Percentiles rank a stretch among this genome's conserved stretches.
Conservation (phyloP, 768 basidiomycete genomes). For the Russula lepida region DNA sequence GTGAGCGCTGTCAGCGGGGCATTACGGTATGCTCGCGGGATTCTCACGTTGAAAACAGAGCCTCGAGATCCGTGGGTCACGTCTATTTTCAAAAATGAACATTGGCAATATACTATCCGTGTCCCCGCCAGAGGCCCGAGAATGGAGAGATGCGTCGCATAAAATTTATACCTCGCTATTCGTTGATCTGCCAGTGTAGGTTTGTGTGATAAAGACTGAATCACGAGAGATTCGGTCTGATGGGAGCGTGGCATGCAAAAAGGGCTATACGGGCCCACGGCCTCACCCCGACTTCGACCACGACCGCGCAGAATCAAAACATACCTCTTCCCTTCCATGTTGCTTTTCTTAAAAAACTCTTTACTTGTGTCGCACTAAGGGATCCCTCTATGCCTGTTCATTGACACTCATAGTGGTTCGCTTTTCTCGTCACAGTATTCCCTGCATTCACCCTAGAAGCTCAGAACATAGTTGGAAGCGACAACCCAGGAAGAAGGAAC, state of each 20-base stretch:
- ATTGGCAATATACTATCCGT: neutral
- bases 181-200: neutral
- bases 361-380: neutral
- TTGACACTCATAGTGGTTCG: neutral
- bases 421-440: neutral
- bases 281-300: neutral
- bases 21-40: neutral
- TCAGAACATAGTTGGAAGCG: neutral
- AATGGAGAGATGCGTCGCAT: neutral
- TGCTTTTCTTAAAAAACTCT: neutral
- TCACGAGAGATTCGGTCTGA: neutral
- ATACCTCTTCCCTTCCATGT: neutral
- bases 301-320: constrained; percentile 3
- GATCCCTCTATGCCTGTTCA: neutral
- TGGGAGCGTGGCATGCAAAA: neutral
- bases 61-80: neutral
- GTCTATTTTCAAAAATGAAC: neutral
- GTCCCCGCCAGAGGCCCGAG: neutral
- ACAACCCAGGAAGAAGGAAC: neutral
- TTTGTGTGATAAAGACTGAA: neutral
- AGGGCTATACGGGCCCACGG: neutral
- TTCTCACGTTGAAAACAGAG: constrained; percentile 1
- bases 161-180: neutral
- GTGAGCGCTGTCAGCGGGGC: neutral
- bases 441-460: neutral